Conservation (phyloP, 2,329 filamentous ascomycete species). For the Chaetomium globosum region DNA sequence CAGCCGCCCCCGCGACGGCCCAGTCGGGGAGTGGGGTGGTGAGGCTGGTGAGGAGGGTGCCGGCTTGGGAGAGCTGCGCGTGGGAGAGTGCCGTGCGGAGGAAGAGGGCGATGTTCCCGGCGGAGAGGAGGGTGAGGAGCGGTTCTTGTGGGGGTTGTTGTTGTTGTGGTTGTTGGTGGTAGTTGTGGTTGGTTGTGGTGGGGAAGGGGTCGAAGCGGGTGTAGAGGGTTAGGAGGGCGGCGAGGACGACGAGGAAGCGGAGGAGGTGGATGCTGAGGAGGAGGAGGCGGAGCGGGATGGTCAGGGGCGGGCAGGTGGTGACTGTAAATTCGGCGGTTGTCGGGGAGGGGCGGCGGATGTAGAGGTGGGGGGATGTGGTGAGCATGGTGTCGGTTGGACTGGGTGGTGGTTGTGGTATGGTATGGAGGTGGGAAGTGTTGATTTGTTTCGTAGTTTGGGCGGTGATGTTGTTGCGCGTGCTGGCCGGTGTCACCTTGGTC, state of each 20-base stretch:
- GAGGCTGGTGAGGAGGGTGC: slow-evolving; percentile 41
- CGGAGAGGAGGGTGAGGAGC: slow-evolving; percentile 34
- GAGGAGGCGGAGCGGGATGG: slow-evolving; percentile 51
- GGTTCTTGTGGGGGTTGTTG: slow-evolving; percentile 11
- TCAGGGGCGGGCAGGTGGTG: slow-evolving; percentile 69
- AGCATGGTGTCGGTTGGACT: slow-evolving; percentile 54
- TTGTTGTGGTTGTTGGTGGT: not conserved
- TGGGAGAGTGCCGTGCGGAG: slow-evolving; percentile 23
- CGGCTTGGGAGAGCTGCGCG: slow-evolving; percentile 36
- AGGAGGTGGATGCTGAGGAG: slow-evolving; percentile 51
- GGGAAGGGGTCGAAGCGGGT: slow-evolving; percentile 45
- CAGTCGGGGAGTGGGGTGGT: slow-evolving; percentile 42
- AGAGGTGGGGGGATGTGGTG: slow-evolving; percentile 61
- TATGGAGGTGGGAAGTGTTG: not conserved
- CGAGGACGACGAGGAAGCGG: slow-evolving; percentile 45
- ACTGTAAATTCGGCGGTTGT: slow-evolving; percentile 93
- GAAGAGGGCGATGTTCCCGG: slow-evolving; percentile 21
- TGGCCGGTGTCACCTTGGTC: not conserved
- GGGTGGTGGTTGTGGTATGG: not conserved
- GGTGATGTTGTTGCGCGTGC: not conserved
- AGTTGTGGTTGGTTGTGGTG: not conserved
- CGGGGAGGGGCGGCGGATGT: slow-evolving; percentile 70
- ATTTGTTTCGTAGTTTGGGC: not conserved
- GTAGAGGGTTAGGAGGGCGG: slow-evolving; percentile 54
- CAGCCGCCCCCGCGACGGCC: slow-evolving; percentile 46